Conservation (phyloP, 306 rosid genomes). For the Rosa lucieae region DNA sequence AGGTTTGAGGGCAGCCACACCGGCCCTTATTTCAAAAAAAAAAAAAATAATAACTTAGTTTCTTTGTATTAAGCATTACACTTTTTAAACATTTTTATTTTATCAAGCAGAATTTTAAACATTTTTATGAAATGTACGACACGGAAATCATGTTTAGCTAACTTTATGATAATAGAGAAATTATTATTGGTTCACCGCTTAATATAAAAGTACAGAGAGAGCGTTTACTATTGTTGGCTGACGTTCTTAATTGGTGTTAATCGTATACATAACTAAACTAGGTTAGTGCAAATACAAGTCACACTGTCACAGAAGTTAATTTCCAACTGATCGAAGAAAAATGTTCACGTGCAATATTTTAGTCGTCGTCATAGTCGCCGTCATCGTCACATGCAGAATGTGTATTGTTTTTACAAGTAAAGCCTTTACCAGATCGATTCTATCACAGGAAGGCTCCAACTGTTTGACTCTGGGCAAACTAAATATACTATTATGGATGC, state of each 20-base stretch:
- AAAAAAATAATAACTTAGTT: too few relatives aligned
- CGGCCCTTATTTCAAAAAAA: too few relatives aligned
- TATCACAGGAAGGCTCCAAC: constrained; percentile 14
- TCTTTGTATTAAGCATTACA: too few relatives aligned
- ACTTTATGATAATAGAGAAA: too few relatives aligned
- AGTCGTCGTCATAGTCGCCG: not conserved
- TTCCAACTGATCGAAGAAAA: not conserved
- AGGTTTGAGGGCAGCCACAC: too few relatives aligned
- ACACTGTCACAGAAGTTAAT: not conserved
- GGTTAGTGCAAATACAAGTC: not conserved
- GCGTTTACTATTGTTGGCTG: not conserved
- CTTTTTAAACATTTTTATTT: too few relatives aligned
- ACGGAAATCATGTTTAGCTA: too few relatives aligned
- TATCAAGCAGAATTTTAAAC: too few relatives aligned
- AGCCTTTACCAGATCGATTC: not conserved
- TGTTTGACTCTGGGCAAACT: constrained; percentile 5
- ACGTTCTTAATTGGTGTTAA: not conserved
- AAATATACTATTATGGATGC: too few relatives aligned
- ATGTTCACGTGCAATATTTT: not conserved
- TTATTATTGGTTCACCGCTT: too few relatives aligned
- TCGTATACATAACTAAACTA: not conserved
- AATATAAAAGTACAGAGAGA: too few relatives aligned
- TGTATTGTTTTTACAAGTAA: not conserved
- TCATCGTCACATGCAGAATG: constrained; percentile 1
- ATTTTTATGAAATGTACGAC: too few relatives aligned